A percentile compares a stretch with the other conserved stretches of the same genome.
Evolutionary conservation across 2,329 filamentous ascomycete genomes (phyloP).

Genomic region (Mycocentrospora acerina): DNA sequence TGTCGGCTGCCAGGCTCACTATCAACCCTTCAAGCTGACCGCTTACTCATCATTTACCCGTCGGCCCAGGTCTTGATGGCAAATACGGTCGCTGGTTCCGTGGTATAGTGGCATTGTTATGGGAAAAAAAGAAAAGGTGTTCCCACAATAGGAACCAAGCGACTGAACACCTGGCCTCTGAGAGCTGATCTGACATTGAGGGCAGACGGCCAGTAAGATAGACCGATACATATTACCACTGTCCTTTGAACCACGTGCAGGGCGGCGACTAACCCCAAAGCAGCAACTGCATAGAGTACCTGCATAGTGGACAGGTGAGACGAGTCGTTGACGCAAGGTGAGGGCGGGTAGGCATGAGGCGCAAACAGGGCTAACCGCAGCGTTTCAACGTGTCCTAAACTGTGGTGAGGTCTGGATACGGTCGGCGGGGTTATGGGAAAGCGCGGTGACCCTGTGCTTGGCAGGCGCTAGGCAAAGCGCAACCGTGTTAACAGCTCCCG

Average conservation of each 20-base stretch:
- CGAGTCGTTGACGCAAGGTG: conserved; percentile 1
- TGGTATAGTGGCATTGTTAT: too few species aligned
- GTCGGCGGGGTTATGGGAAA: conserved; percentile 3
- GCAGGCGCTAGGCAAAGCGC: conserved; percentile 16
- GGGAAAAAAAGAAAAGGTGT: too few species aligned
- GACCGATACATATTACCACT: conserved; percentile 29
- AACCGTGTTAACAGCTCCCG: conserved; percentile 22
- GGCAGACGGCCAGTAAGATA: conserved; percentile 8
- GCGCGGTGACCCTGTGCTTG: conserved; percentile 11
- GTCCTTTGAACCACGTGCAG: conserved; percentile 12
- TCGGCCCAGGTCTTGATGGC: too few species aligned
- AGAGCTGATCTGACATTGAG: conserved; percentile 1
- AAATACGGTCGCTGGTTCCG: too few species aligned
- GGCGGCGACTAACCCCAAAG: conserved; percentile 16
- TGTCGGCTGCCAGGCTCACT: too few species aligned
- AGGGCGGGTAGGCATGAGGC: conserved; percentile 4
- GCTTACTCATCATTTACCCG: too few species aligned
- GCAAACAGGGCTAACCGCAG: conserved; percentile 8
- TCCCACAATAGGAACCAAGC: background rate
- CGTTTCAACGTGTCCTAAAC: conserved; percentile 28
- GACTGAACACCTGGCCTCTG: conserved; percentile 33
- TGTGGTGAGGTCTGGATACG: conserved; percentile 8
- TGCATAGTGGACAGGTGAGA: conserved; percentile 1
- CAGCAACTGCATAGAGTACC: conserved; percentile 3
- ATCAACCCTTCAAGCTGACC: too few species aligned